Evolutionary conservation across 1,284 basidiomycete species (phyloP).

Genomic region (Lignosus rhinocerotis): DNA sequence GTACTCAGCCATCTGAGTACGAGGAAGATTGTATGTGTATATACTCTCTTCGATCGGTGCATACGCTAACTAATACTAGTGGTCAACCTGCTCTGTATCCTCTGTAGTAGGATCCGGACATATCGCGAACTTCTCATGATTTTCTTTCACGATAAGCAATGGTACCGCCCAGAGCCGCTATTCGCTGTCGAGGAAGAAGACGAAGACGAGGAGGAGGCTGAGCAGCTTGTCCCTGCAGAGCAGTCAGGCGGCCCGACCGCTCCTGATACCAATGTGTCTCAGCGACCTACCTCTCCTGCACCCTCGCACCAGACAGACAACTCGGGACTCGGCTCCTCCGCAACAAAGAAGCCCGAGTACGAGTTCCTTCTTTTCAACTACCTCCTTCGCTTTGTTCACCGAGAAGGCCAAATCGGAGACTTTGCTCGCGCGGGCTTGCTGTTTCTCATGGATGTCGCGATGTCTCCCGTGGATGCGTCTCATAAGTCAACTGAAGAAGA

Average conservation of each 20-base stretch:
- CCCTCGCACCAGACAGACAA: constrained; percentile 62
- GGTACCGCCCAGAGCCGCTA: constrained; percentile 71
- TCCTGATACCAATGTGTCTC: constrained; percentile 13
- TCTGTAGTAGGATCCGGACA: constrained; percentile 88
- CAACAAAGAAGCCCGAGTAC: constrained; percentile 76
- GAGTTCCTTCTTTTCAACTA: constrained; percentile 96
- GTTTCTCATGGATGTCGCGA: constrained; percentile 93
- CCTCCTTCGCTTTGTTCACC: constrained; percentile 91
- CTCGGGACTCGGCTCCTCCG: constrained; percentile 45
- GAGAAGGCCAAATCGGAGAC: constrained; percentile 93
- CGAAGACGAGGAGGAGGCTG: constrained; percentile 50
- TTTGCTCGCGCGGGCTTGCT: constrained; percentile 90
- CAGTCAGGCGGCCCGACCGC: constrained; percentile 29
- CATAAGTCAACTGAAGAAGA: constrained; percentile 40
- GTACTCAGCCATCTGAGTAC: constrained; percentile 77
- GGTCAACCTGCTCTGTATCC: constrained; percentile 87
- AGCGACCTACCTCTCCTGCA: constrained; percentile 50
- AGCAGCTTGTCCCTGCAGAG: constrained; percentile 40
- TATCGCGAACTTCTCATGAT: constrained; percentile 92
- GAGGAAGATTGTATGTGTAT: constrained; percentile 77
- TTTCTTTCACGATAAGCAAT: constrained; percentile 92
- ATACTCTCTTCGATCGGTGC: not conserved
- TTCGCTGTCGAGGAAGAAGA: constrained; percentile 72
- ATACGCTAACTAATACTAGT: constrained; percentile 44
- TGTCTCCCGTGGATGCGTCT: constrained; percentile 66